Percentiles rank a stretch among this genome's conserved stretches.
phyloP scores from a whole-genome alignment of 2,329 filamentous ascomycete species.

The Emmonsia crescens region DNA sequence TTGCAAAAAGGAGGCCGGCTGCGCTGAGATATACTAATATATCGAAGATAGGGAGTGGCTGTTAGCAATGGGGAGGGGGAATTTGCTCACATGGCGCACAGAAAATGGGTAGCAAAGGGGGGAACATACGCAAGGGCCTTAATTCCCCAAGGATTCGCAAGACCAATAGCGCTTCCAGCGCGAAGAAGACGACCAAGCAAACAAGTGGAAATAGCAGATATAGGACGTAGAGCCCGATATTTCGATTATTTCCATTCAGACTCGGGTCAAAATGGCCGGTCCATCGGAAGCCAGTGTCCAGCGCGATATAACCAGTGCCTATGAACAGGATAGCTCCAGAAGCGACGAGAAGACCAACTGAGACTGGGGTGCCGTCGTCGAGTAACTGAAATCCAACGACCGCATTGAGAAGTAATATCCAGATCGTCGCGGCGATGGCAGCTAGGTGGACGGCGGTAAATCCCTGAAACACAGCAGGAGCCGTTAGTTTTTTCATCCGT shows the following conservation, averaged over 20 bases:
- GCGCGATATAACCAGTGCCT: conserved; percentile 87
- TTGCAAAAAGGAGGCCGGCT: conserved; percentile 71
- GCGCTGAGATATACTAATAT: conserved; percentile 56
- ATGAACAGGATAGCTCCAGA: conserved; percentile 68
- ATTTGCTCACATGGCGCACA: neutral
- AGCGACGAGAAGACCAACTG: conserved; percentile 59
- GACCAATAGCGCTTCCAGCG: conserved; percentile 74
- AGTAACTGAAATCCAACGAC: conserved; percentile 86
- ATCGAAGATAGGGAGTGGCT: neutral
- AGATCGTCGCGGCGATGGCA: conserved; percentile 74
- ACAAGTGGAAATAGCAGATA: conserved; percentile 84
- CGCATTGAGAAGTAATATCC: conserved; percentile 86
- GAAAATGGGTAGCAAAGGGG: neutral
- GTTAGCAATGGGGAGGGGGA: neutral
- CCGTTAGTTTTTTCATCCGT: neutral
- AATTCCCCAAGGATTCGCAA: conserved; percentile 75
- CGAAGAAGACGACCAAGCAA: conserved; percentile 78
- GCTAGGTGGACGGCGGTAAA: conserved; percentile 88
- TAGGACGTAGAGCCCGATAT: conserved; percentile 82
- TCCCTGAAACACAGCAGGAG: conserved; percentile 41
- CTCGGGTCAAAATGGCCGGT: conserved; percentile 65
- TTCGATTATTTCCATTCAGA: conserved; percentile 47
- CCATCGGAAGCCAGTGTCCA: conserved; percentile 84
- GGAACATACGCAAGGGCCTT: conserved; percentile 66
- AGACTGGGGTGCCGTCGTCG: conserved; percentile 83